Base-by-base conservation (phyloP, 371 early-diverging fungal species). In the Saksenaea vasiformis region DNA sequence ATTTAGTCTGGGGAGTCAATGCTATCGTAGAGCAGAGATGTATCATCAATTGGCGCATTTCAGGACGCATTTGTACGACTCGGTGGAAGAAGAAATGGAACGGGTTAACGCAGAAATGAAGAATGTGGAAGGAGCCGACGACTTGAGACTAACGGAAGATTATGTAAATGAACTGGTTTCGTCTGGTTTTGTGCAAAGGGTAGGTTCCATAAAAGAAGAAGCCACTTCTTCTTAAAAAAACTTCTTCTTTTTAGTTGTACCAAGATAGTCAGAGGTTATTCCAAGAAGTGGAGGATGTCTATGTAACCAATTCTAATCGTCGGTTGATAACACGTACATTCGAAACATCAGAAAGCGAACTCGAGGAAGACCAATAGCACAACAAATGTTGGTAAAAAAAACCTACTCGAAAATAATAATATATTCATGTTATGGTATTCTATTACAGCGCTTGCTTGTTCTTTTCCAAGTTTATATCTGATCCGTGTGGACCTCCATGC, bases 41-140 rank as follows among this genome's bases (percentile, higher is more conserved):
- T 68, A 68, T 37, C 68, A 68, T 64, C 44, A 51, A 54, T 38
- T 68, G 60, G 60, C 54, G 19, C 68, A 68, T 39, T 68, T 68
- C 56, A 54, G 68, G 58, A 54, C 68, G 31, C 64, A 68, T 44
- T 24, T 56, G 60, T 39, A 63, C 64, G 55, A 63, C 28, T 13
- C 36, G 19, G 64, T 68, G 24, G 54, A 60, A 37, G 41, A 60
- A 22, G 68, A 68, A 54, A 38, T 55, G 38, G 67, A 67, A 54
- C 51, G 51, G 9, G 51, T 47, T 22, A 3, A 4, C 22, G 17
- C n/a, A 22, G 22, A 47, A 19, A 47, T 47, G 51, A 47, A 47
- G 22, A 22, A 47, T n/a, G 24, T 47, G n/a, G 51, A 22, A 8
- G 51, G 51, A 8, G 51, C 22, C 22, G 51, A 24, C 3, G 51